These are phyloP conservation scores for Lenwebbia sp. DNA, from an alignment of 345 rosid species.

Conservation along the genomic window DNA sequence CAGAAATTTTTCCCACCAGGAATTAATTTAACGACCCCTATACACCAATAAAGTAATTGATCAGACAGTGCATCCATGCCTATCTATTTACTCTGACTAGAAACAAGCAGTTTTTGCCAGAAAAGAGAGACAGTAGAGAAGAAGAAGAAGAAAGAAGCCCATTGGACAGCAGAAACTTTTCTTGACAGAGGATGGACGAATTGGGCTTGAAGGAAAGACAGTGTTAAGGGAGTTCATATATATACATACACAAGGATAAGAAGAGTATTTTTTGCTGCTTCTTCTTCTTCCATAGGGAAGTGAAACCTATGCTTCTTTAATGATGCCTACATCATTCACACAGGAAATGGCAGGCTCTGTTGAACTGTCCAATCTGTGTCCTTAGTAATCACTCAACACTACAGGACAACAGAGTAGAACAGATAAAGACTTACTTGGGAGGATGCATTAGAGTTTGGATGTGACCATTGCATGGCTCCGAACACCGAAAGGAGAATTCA, in stretches of 20 bases:
- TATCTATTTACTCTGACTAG: neutral
- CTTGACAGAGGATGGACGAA: slow-evolving; percentile 18
- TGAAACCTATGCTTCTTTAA: neutral
- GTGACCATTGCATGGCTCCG: neutral
- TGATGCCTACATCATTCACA: slow-evolving; percentile 3
- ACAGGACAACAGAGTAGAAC: neutral
- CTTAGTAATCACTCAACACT: neutral
- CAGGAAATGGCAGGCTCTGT: slow-evolving; percentile 4
- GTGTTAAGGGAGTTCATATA: neutral
- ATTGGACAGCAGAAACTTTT: slow-evolving; percentile 13
- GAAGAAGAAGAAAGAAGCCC: slow-evolving; percentile 2
- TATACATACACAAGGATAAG: neutral
- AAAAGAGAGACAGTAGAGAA: slow-evolving; percentile 9
- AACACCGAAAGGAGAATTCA: neutral
- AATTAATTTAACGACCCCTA: neutral
- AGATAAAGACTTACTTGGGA: neutral
- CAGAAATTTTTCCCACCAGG: neutral
- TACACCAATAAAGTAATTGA: neutral
- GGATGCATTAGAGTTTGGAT: neutral
- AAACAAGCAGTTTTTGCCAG: slow-evolving; percentile 11
- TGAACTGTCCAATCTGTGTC: slow-evolving; percentile 1
- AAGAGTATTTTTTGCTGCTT: neutral
- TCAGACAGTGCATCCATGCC: neutral
- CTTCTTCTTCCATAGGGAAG: neutral
- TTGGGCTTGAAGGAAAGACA: slow-evolving; percentile 4